Evolutionary conservation across 306 rosid species (phyloP), one percentile per base, ranked within the genome.

Genomic region (Crotalaria pallida): DNA sequence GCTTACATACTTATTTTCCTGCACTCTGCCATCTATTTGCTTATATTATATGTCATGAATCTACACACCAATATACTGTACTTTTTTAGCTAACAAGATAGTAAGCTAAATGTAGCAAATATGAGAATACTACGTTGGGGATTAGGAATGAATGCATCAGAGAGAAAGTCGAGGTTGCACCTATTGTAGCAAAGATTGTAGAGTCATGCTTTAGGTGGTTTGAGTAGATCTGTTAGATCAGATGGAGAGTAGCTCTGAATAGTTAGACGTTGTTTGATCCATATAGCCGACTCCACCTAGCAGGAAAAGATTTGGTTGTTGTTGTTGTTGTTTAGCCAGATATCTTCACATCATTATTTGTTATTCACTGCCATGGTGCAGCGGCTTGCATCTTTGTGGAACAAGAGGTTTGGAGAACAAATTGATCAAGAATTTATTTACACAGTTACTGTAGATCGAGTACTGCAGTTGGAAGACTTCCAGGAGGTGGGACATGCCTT

Each of bases 391-490:
- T 77, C 94, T 0, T 71, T 79, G 53, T 90, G 97, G 98, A 81
- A 50, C 81, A 88, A 81, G 83, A 90, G 88, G 83, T 93, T 85
- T 78, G 96, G 84, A 61, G 98, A 90, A 85, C 88, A 88, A 15
- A 82, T 87, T 71, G 77, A 88, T 67, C 89, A 90, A 79, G 88
- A 88, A 68, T 80, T 81, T 27, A 31, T 93, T 66, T 83, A 85
- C 77, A 56, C 74, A 74, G 86, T 93, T 80, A 31, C 65, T 22
- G 92, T 93, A 60, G 96, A 93, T 58, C 73, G 83, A 29, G 83
- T 93, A 41, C 89, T 90, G 64, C 97, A 93, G 69, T 82, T 88
- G 82, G 97, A 88, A 77, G 94, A 90, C 74, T 87, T 90, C 58
- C 81, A 86, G 77, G 96, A 92, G 96, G 98, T 92, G 65, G 33